A percentile compares a stretch with the other conserved stretches of the same genome.
phyloP scores from a whole-genome alignment of 352 stramenopile species.

The Stephanocyclus meneghinianus region DNA sequence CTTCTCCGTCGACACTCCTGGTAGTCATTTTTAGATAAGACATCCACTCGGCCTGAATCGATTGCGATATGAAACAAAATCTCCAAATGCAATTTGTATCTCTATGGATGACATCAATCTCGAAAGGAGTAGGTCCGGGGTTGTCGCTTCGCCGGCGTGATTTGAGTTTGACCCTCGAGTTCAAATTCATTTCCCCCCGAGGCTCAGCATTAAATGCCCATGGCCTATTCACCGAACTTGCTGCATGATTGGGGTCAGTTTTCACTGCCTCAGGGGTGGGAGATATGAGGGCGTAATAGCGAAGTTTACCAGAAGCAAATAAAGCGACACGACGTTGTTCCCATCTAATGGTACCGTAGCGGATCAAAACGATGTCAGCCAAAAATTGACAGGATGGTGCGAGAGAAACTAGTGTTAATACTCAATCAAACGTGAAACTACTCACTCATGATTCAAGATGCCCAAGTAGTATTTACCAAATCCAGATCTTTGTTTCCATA shows the following conservation, averaged over 20 bases:
- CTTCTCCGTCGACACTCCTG: conserved; percentile 7
- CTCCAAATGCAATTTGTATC: conserved; percentile 33
- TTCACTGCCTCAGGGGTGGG: conserved; percentile 18
- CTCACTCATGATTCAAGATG: conserved; percentile 41
- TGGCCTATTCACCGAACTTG: conserved; percentile 28
- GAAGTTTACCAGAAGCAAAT: conserved; percentile 50
- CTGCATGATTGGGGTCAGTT: conserved; percentile 6
- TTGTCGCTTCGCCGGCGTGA: conserved; percentile 57
- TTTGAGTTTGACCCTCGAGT: conserved; percentile 70
- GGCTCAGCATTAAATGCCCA: conserved; percentile 45
- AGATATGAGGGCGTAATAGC: conserved; percentile 42
- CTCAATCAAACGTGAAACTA: background rate
- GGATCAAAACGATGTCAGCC: too few species aligned
- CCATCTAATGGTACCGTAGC: conserved; percentile 20
- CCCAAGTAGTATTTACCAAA: conserved; percentile 55
- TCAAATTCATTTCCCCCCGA: conserved; percentile 49
- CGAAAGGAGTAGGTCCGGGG: conserved; percentile 54
- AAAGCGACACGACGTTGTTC: conserved; percentile 48
- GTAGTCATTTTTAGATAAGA: conserved; percentile 35
- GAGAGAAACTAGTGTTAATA: background rate
- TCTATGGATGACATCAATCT: conserved; percentile 16
- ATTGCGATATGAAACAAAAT: conserved; percentile 62
- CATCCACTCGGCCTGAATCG: conserved; percentile 61
- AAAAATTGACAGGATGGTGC: background rate
- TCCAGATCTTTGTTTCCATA: conserved; percentile 58